Base-by-base conservation (phyloP, 306 rosid species). In the Casuarina cunninghamiana region DNA sequence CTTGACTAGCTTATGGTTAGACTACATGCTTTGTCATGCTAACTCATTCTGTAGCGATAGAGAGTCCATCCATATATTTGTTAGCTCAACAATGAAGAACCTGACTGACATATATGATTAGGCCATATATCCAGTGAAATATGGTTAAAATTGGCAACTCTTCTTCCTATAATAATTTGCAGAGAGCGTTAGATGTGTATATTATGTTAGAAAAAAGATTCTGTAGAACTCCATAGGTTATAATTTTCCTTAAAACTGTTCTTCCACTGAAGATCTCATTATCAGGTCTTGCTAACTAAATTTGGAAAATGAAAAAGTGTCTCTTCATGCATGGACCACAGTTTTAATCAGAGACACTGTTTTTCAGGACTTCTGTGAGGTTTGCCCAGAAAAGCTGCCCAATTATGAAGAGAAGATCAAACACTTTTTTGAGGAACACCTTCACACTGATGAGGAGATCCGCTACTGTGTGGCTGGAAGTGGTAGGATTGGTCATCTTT, bases 391-490 rank as follows among this genome's bases (percentile, higher is more conserved):
- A 82, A 96, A 91, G 83, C 84, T 96, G 75, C 98, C 98, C 71
- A 96, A 96, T 74, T 96, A 96, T 83, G 98, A 96, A 73, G 90
- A 85, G 91, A 96, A 96, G 91, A 90, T 96, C 78, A 96, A 91
- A 74, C 88, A 5, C 79, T 96, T 96, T 58, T 96, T 86, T 61
- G 98, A 91, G 78, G 99, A 96, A 78, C 99, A 96, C 76, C 94
- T 96, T 78, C 98, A 96, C 85, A 91, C 92, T 7, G 99, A 96
- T 54, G 99, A 96, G 90, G 98, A 96, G 91, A 96, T 96, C 82
- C 94, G 99, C 75, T 96, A 88, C 17, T 46, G 80, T 83, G 96
- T 86, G 71, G 96, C 91, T 57, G 99, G 99, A 83, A 96, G 98
- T 83, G 99, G 99, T 96, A 71, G 77, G 83, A 46, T 44, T 78